Evolutionary conservation across 2,329 filamentous ascomycete species (phyloP), one percentile per base, ranked within the genome.

Genomic region (Fusarium sp.): DNA sequence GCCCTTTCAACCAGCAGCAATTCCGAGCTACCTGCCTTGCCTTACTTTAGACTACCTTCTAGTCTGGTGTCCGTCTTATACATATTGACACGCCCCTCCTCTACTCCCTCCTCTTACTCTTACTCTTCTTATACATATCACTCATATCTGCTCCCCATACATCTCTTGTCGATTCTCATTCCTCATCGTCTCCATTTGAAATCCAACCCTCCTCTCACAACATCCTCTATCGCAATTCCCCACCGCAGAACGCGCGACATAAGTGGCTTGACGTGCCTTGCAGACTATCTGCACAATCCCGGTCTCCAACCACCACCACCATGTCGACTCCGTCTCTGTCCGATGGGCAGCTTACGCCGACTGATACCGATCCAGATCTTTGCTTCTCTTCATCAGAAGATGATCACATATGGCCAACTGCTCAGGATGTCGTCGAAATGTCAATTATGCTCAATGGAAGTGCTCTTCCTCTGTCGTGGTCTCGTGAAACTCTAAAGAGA

Each of bases 301-400:
- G 59, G 66, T 67, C 54, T 50, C 43, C 70, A 61, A 70, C 67
- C 71, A 71, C 71, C 57, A 70, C 56, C 68, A 73, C 43, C 64
- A 76, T 76, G 74, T 76, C 73, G 27, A 70, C 69, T 59, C 73
- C 73, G 12, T 76, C 74, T 61, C 61, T 76, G 59, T 76, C 73
- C 51, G 73, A 76, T 61, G 74, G 74, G 43, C 74, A 73, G 66
- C 67, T 76, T 29, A 76, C 74, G 45, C 74, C 74, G 9, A 73
- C 74, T 27, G 73, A 75, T 46, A 75, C 73, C 14, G 73, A 75
- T 49, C 75, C 74, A 15, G 73, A 75, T 53, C 65, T 76, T 30
- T 70, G 70, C 43, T 71, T 70, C 46, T 56, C 64, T 12, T 73
- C 68, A 22, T 66, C 62, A 34, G 64, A 70, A 38, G 73, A 74